Evolutionary conservation across 2,329 filamentous ascomycete genomes (phyloP).

Genomic region (Blastomyces silverae): DNA sequence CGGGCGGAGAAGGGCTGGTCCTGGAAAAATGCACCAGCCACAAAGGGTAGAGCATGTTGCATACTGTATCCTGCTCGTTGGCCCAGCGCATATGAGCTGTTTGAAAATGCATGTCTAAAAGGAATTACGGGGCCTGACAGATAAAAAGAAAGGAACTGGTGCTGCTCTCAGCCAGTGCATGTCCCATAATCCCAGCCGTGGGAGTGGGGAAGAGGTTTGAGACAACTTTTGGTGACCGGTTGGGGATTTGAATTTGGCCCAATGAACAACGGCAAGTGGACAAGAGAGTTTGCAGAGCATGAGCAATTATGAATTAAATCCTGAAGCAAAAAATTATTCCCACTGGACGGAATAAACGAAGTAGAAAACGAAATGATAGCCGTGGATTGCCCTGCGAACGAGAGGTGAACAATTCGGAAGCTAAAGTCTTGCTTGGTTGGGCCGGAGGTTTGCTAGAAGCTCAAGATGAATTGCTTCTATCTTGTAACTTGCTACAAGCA

Average conservation of each 20-base stretch:
- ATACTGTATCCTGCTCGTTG: constrained; percentile 24
- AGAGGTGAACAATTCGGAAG: too few relatives aligned
- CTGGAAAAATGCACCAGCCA: constrained; percentile 28
- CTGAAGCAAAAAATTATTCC: neutral
- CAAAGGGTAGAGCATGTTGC: constrained; percentile 28
- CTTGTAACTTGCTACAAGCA: neutral
- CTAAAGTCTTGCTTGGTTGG: neutral
- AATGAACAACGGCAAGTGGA: neutral
- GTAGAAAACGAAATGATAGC: neutral
- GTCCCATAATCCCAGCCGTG: neutral
- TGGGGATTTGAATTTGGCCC: neutral
- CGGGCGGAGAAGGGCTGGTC: constrained; percentile 22
- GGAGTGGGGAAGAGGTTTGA: neutral
- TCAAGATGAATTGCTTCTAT: too few relatives aligned
- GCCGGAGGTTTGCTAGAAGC: neutral
- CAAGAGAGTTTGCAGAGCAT: neutral
- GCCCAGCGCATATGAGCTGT: constrained; percentile 31
- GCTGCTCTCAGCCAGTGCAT: neutral
- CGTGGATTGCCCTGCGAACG: neutral
- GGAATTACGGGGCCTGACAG: neutral
- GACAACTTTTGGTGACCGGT: neutral
- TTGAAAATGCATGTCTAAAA: constrained; percentile 25
- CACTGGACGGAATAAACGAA: neutral
- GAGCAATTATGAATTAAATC: neutral
- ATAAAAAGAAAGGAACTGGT: neutral